Evolutionary conservation across 1,284 basidiomycete species (phyloP), one percentile per base, ranked within the genome.

Genomic region (Rhodotorula sp.): DNA sequence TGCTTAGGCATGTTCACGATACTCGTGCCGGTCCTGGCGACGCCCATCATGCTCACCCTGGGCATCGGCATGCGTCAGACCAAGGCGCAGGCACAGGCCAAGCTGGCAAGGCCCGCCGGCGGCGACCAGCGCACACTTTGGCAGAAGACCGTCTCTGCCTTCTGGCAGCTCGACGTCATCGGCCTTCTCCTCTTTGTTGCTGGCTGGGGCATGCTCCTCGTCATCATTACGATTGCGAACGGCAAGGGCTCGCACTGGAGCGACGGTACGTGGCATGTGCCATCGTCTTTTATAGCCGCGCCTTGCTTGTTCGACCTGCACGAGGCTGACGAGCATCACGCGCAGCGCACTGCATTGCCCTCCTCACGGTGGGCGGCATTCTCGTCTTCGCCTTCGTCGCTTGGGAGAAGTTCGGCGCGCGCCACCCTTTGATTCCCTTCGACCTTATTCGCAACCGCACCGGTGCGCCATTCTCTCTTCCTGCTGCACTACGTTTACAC

Each of bases 191-290:
- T 82, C 53, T 78, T 82, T 48, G 78, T 81, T 21, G 76, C 71
- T 21, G 81, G 81, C 10, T 77, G 78, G 48, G 81, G 80, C 19
- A 74, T 81, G 62, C 76, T 81, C 60, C 77, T 82, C 53, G 75
- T 81, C 46, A 80, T 80, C 14, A 78, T 82, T 73, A 82, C 81
- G 1, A 71, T 80, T 45, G 81, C 81, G 48, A 81, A 81, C 63
- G 77, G 77, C 3, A 74, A 76, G 46, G 80, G 76, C 16, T 74
- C 78, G 19, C 67, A 71, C 14, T 82, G 81, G 81, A 74, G 70
- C 12, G 80, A 81, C 57, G 68, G 73, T 64, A 17, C 41, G 73
- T 68, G 9, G 9, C 3, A 3, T 55, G 16, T 19, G 34, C 5
- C 34, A 34, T 27, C n/a, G 42, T 42, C 9, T 34, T 34, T 34